Base-by-base conservation (phyloP, 2,329 filamentous ascomycete species). In the Huntiella decipiens region DNA sequence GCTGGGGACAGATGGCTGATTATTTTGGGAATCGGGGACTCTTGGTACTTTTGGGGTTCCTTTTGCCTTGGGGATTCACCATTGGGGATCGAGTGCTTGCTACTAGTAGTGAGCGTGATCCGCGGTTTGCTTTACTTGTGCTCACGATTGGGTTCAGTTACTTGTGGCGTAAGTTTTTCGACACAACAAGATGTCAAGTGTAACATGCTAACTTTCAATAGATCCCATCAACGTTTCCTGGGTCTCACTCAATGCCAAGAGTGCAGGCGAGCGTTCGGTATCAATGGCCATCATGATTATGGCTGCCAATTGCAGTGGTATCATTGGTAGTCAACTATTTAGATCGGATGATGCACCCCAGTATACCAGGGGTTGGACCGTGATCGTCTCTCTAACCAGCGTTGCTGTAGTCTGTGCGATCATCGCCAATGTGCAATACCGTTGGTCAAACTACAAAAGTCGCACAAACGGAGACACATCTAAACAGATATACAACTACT, bases 241-340 rank as follows among this genome's bases (percentile, higher is more conserved):
- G 58, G 50, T 59, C 38, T 51, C 57, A 2, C 52, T 58, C 5
- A 59, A 59, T 34, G 49, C 53, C 17, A 53, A 52, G 8, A 53
- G 51, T 3, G 54, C 56, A 2, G 56, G 56, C 12, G 57, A 59
- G 15, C 50, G 57, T 4, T 58, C 56, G 2, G 54, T 59, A 34
- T 58, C 54, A 7, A 57, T 60, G 56, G 56, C 57, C 34, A 54
- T 59, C 12, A 51, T 58, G 28, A 58, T 60, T 45, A 58, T 60
- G 57, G 53, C 56, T 1, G 56, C 56, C 22, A 60, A 60, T 42
- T 53, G 54, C 13, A 54, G 56, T 5, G 56, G 56, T 2, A 55
- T 59, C 11, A 52, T 57, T 12, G 58, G 57, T 12, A 54, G 54
- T 11, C 56, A 59, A 43, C 42, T 60, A 7, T 59, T 60, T 48